These are phyloP conservation scores for Tulasnella sp. DNA, from an alignment of 768 basidiomycete genomes.

Conservation along the genomic window DNA sequence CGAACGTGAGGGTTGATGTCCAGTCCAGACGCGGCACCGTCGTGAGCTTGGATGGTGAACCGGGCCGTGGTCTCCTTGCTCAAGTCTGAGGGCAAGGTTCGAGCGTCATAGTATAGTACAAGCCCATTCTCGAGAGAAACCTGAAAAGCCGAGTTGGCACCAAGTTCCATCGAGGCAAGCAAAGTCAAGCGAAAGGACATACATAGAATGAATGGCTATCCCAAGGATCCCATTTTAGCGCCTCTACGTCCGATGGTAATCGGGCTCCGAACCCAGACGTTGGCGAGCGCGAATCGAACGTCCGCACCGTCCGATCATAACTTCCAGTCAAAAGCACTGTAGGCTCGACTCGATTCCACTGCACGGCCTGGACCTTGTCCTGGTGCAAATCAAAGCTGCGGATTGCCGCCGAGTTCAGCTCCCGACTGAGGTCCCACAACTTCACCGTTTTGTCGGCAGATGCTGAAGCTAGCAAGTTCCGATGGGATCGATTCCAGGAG, in stretches of 20 bases:
- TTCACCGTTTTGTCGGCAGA: constrained; percentile 95
- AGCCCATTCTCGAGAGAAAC: constrained; percentile 92
- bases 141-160: constrained; percentile 35
- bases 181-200: constrained; percentile 28
- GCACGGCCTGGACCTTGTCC: constrained; percentile 93
- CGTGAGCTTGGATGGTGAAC: constrained; percentile 90
- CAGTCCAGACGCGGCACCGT: constrained; percentile 78
- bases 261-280: constrained; percentile 74
- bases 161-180: neutral
- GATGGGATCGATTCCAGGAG: constrained; percentile 84
- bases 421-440: constrained; percentile 79
- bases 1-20: constrained; percentile 86
- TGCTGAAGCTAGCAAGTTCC: constrained; percentile 86
- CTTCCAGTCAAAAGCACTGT: constrained; percentile 87
- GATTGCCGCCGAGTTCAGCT: constrained; percentile 53
- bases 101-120: constrained; percentile 85
- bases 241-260: constrained; percentile 89
- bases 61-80: constrained; percentile 56
- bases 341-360: constrained; percentile 88
- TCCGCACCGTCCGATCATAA: constrained; percentile 90
- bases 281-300: constrained; percentile 84
- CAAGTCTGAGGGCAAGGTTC: constrained; percentile 67
- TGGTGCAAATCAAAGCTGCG: constrained; percentile 79
- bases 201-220: constrained; percentile 82
- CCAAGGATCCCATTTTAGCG: constrained; percentile 94